Percentiles rank a stretch among this genome's conserved stretches.
Evolutionary conservation across 495 filamentous ascomycete genomes (phyloP).

Genomic region (Annulohypoxylon bovei): DNA sequence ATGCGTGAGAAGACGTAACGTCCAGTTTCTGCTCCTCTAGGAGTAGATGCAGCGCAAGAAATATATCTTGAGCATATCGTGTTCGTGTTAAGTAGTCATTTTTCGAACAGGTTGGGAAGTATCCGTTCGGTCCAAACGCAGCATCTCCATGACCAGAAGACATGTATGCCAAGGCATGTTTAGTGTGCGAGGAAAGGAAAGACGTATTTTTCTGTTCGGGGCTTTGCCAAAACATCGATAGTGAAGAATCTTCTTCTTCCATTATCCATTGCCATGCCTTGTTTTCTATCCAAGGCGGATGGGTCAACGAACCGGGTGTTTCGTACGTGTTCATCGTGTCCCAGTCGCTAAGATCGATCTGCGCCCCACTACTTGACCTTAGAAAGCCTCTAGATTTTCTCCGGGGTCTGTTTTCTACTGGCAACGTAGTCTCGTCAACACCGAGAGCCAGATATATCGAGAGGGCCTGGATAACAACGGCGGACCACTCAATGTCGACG

Average conservation of each 20-base stretch:
- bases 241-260: constrained; percentile 59
- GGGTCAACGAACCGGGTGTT: constrained; percentile 61
- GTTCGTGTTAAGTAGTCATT: constrained; percentile 64
- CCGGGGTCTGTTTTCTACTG: constrained; percentile 23
- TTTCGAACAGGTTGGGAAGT: constrained; percentile 68
- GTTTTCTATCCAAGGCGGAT: constrained; percentile 72
- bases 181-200: constrained; percentile 57
- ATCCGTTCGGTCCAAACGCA: constrained; percentile 64
- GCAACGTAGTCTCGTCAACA: constrained; percentile 29
- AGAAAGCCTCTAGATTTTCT: constrained; percentile 43
- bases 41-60: constrained; percentile 84
- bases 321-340: constrained; percentile 51
- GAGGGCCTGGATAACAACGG: constrained; percentile 76
- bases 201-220: constrained; percentile 39
- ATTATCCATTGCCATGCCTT: constrained; percentile 79
- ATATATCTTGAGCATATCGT: constrained; percentile 70
- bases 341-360: constrained; percentile 50
- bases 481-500: constrained; percentile 79
- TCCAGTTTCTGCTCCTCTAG: constrained; percentile 90
- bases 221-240: constrained; percentile 36
- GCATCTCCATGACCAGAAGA: constrained; percentile 62
- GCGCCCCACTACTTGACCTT: constrained; percentile 46
- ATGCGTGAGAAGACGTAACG: constrained; percentile 66
- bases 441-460: constrained; percentile 56
- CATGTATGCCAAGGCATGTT: constrained; percentile 57